Evolutionary conservation across 2,329 filamentous ascomycete genomes (phyloP), one percentile per base, ranked within the genome.

Genomic region (Fusarium napiforme): DNA sequence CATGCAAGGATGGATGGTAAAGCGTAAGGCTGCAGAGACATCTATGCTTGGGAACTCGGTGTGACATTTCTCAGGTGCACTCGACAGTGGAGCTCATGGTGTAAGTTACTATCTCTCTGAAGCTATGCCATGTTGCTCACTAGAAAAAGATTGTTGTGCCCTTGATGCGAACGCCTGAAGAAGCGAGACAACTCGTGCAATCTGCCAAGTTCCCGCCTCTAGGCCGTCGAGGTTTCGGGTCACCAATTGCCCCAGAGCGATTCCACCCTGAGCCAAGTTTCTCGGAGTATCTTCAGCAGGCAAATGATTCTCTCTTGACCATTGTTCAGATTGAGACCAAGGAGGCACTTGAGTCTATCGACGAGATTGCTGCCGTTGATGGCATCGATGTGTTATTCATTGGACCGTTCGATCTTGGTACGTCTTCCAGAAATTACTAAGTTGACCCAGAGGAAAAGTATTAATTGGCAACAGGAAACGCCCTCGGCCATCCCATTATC

Each of bases 291-390:
- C 83, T 88, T 73, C 81, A 84, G 67, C 82, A 85, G 45, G 86
- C 86, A 49, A 87, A 88, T 68, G 82, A 87, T 60, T 74, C 80
- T 36, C 83, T 92, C 28, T 78, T 92, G 65, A 91, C 88, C 21
- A 90, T 92, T 82, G 89, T 92, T 16, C 91, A 92, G 79, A 92
- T 93, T 59, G 91, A 93, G 82, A 92, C 91, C 1, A 83, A 84
- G 68, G 90, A 91, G 78, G 90, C 90, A 2, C 82, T 92, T 19
- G 86, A 89, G 2, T 81, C 82, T 18, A 86, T 92, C 2, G 89
- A 92, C 39, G 88, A 87, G 53, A 92, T 93, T 78, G 89, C 89
- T 46, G 84, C 86, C 26, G 83, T 91, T 28, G 81, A 88, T 7
- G 89, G 89, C 7, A 83, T 92, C 28, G 91, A 93, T 69, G 86